Evolutionary conservation across 257 asterid genomes (phyloP), one percentile per base, ranked within the genome.

Genomic region (Lycium barbarum): DNA sequence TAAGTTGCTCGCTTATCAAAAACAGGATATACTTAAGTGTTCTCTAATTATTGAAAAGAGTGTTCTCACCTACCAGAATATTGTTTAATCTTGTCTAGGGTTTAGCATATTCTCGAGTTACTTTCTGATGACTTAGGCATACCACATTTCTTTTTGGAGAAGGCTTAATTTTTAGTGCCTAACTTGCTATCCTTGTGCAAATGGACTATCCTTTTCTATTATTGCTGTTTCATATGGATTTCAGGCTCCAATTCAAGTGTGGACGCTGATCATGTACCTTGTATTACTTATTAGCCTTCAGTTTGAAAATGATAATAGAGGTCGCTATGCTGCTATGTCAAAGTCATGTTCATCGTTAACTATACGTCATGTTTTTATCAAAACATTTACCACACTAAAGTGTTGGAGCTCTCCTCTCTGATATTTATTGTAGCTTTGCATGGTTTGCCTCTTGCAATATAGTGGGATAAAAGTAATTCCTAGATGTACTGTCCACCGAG

Each of bases 371-470:
- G 43, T 74, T 74, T 22, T 74, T 12, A 45, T 45, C 61, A 74
- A 22, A 22, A 47, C 58, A 53, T 74, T 74, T 20, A 22, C 81
- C n/a, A 20, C 38, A 74, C 9, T 74, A 47, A 74, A 20, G 59
- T 49, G 61, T 74, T 74, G 81, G 58, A 5, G 80, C 58, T 72
- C 36, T 72, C 57, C 57, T 72, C 79, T 43, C n/a, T 45, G 59
- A 74, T 20, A 49, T 49, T 49, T 74, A 74, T 74, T 7, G 20
- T 49, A 22, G 61, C 81, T 74, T 74, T 74, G 18, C 20, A 47
- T 49, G 43, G 8, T 74, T 11, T 74, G 10, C 61, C 13, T 74
- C 81, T 49, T 49, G 61, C 62, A 51, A 49, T 17, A 7, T 22
- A 6, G 13, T 20, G 58, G 59, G 80, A n/a, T 73, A 6, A 13